Percentiles rank a stretch among this genome's conserved stretches.
phyloP scores from a whole-genome alignment of 2,329 filamentous ascomycete genomes.

The Eurotiales sp. region DNA sequence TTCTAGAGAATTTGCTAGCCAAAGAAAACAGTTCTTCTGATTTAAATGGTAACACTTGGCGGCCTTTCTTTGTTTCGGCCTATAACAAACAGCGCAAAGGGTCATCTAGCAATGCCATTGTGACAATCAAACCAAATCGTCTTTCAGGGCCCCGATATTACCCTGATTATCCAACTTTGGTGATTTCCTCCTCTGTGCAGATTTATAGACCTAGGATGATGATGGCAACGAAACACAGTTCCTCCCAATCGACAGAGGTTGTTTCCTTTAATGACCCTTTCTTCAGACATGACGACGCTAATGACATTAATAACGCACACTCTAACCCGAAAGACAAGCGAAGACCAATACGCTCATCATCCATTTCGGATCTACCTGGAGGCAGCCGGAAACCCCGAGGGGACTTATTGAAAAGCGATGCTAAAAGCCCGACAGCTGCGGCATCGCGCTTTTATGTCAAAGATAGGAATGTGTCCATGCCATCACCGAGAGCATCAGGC shows the following conservation, averaged over 20 bases:
- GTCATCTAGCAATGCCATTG: slow-evolving; percentile 34
- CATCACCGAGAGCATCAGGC: slow-evolving; percentile 21
- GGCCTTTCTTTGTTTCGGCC: slow-evolving; percentile 35
- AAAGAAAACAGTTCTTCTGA: slow-evolving; percentile 14
- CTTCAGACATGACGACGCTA: slow-evolving; percentile 1
- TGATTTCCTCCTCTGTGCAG: slow-evolving; percentile 42
- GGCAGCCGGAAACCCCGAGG: slow-evolving; percentile 36
- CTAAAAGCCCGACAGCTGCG: slow-evolving; percentile 21
- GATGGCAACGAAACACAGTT: slow-evolving; percentile 1
- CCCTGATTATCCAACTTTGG: slow-evolving; percentile 42
- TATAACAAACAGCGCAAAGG: slow-evolving; percentile 18
- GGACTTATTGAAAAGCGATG: slow-evolving; percentile 33
- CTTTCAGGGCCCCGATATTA: slow-evolving; percentile 39
- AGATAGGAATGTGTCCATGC: slow-evolving; percentile 22
- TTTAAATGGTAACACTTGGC: slow-evolving; percentile 27
- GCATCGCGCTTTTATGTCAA: slow-evolving; percentile 15
- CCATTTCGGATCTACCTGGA: slow-evolving; percentile 43
- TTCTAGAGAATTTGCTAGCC: slow-evolving; percentile 6
- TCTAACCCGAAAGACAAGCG: slow-evolving; percentile 19
- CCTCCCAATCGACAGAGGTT: slow-evolving; percentile 1
- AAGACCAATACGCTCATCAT: slow-evolving; percentile 45
- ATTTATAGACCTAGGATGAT: slow-evolving; percentile 11
- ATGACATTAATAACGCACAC: not conserved
- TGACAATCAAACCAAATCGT: slow-evolving; percentile 29
- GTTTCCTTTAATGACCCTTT: slow-evolving; percentile 29